These are phyloP conservation scores for Endocladia muricata DNA, from an alignment of 31 red algal genomes.

Conservation along the genomic window DNA sequence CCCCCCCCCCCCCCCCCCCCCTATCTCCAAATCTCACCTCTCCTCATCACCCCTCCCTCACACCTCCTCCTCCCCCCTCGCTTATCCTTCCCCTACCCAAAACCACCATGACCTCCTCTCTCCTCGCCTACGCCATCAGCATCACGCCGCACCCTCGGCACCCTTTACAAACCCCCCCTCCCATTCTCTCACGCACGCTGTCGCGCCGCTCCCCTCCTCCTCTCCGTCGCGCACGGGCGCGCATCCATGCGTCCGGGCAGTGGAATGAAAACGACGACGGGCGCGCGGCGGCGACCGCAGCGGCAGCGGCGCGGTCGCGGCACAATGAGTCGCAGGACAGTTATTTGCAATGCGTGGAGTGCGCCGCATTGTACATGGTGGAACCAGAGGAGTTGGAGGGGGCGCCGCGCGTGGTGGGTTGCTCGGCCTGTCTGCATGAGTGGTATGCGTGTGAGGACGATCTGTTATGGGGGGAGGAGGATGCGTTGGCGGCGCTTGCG, in stretches of 20 bases:
- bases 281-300: neutral
- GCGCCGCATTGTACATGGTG: conserved; percentile 58
- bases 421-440: conserved; percentile 66
- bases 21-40: neutral
- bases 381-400: conserved; percentile 70
- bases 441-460: conserved; percentile 71
- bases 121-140: neutral
- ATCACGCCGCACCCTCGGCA: neutral
- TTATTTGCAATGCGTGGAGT: conserved; percentile 66
- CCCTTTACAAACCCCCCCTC: neutral
- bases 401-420: conserved; percentile 33
- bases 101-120: neutral
- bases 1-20: neutral
- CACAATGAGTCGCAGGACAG: neutral
- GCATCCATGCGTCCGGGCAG: neutral
- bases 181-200: neutral
- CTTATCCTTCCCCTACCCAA: neutral
- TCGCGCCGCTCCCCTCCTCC: neutral
- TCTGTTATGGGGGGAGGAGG: conserved; percentile 61
- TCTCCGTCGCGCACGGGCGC: neutral
- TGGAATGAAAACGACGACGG: too few species aligned
- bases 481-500: conserved; percentile 30
- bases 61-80: neutral
- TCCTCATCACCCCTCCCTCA: neutral
- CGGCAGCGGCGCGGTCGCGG: neutral